phyloP scores from a whole-genome alignment of 371 early-diverging fungal genomes.

The Syncephalastrum racemosum region DNA sequence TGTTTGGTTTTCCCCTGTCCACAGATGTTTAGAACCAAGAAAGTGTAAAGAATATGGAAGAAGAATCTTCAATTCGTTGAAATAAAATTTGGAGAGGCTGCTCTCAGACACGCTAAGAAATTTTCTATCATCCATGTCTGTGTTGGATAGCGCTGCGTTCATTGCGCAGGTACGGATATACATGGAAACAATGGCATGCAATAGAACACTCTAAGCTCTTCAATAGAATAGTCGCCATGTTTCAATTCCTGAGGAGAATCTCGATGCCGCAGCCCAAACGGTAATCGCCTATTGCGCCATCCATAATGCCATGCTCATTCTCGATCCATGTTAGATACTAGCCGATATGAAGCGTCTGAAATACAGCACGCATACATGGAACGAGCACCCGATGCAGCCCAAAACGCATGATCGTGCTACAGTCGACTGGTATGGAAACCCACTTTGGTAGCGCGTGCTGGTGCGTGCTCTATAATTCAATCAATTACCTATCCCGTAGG shows the following conservation, averaged over 20 bases:
- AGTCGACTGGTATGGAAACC: slow-evolving; percentile 60
- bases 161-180: slow-evolving; percentile 47
- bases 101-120: too few species aligned
- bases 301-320: background rate
- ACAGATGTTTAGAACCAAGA: too few species aligned
- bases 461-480: slow-evolving; percentile 15
- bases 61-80: too few species aligned
- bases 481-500: slow-evolving; percentile 50
- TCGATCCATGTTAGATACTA: slow-evolving; percentile 43
- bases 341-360: slow-evolving; percentile 59
- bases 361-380: slow-evolving; percentile 76
- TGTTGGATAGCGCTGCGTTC: slow-evolving; percentile 59
- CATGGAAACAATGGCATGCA: background rate
- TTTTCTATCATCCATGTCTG: slow-evolving; percentile 11
- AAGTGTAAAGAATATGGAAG: too few species aligned
- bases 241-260: slow-evolving; percentile 55
- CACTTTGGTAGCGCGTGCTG: background rate
- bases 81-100: too few species aligned
- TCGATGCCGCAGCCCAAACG: slow-evolving; percentile 53
- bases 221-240: slow-evolving; percentile 64
- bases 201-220: slow-evolving; percentile 5
- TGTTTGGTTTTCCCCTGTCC: too few species aligned
- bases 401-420: slow-evolving; percentile 54
- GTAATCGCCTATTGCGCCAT: slow-evolving; percentile 27
- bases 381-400: slow-evolving; percentile 72